Base-by-base conservation (phyloP, 441 rosid species). In the Brassica balearica region DNA sequence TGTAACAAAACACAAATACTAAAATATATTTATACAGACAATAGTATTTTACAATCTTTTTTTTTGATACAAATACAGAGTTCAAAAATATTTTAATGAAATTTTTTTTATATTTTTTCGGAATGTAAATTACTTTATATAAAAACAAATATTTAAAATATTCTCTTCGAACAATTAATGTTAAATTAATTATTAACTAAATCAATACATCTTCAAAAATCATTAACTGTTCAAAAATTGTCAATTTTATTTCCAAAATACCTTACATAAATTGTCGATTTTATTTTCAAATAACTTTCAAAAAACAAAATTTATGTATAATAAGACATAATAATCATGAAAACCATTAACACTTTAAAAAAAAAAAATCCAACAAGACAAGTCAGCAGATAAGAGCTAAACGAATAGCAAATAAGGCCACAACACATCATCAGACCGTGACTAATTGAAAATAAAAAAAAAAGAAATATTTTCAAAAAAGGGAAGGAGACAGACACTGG, bases 391-490 rank as follows among this genome's bases (percentile, higher is more conserved):
- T 60, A 60, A 60, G 64, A 60, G 63, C 29, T 10, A 23, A 60
- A 60, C 15, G 2, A 11, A 11, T 60, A 11, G 5, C 34, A 60
- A 60, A 22, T 23, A 3, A 60, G 34, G 5, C 5, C 8, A 22
- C 32, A 23, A 61, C 36, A 61, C 65, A 25, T 25, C 65, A 25
- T 61, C 36, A 61, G 65, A 25, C 38, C 15, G 56, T n/a, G 56
- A 48, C 56, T 48, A 48, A 48, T n/a, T 48, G 56, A 46, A 46
- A 12, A 46, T 48, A 11, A 43, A 41, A 43, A 43, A 4, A 43
- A 43, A 4, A 43, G 38, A 43, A 11, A 12, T 43, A 43, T 3
- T 43, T 43, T 43, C 12, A 43, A 43, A 11, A 43, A 43, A 11
- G 14, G 4, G 53, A 43, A 43, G 5, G 12, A 43, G 48, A 10